Evolutionary conservation across 768 basidiomycete species (phyloP).

Genomic region (Agrocybe chaxingu): DNA sequence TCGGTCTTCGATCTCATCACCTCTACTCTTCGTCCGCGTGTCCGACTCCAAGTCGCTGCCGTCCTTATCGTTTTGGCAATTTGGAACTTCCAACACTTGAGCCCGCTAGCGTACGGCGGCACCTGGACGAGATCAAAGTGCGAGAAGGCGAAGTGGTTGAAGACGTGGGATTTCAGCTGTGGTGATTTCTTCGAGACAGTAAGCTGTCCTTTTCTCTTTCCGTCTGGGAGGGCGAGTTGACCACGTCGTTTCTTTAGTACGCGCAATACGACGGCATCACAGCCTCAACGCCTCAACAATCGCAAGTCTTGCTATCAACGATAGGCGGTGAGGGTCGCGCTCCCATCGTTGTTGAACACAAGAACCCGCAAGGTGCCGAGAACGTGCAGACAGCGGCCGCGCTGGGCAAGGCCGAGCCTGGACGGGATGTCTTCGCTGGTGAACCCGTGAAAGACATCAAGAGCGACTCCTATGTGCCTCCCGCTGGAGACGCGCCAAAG

Average conservation of each 20-base stretch:
- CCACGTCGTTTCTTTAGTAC: constrained; percentile 39
- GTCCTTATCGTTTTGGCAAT: constrained; percentile 70
- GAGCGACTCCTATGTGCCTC: constrained; percentile 31
- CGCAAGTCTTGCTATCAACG: constrained; percentile 35
- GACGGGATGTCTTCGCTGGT: constrained; percentile 68
- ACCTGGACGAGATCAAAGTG: constrained; percentile 87
- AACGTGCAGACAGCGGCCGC: constrained; percentile 34
- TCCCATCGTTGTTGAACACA: constrained; percentile 51
- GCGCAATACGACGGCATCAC: constrained; percentile 44
- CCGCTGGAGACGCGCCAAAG: constrained; percentile 5
- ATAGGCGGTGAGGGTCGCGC: constrained; percentile 56
- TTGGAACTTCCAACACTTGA: constrained; percentile 77
- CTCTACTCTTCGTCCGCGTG: constrained; percentile 67
- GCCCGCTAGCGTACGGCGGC: constrained; percentile 79
- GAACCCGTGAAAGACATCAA: constrained; percentile 43
- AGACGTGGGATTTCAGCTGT: constrained; percentile 97
- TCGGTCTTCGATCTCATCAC: constrained; percentile 84
- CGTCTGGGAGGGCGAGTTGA: neutral
- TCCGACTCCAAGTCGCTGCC: constrained; percentile 78
- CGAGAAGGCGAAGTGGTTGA: constrained; percentile 75
- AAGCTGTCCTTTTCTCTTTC: constrained; percentile 22
- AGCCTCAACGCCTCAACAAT: constrained; percentile 36
- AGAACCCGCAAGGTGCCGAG: constrained; percentile 17
- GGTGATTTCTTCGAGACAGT: constrained; percentile 70
- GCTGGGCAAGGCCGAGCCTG: constrained; percentile 64